These are phyloP conservation scores for Obelidium mucronatum DNA, from an alignment of 192 early-diverging fungal genomes.

Conservation along the genomic window DNA sequence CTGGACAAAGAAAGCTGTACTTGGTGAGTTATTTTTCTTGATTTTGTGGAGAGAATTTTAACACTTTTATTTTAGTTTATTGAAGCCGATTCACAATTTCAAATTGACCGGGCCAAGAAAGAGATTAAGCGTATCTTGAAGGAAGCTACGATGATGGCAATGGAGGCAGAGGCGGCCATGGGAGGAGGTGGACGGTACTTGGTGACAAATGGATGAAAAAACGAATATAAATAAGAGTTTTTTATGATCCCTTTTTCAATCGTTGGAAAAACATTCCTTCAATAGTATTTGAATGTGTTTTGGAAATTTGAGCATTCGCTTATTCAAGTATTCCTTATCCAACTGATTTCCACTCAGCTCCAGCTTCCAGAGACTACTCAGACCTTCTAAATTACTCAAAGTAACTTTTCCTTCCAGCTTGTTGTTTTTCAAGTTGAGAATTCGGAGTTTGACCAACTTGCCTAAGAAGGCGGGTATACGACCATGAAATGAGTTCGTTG, in stretches of 20 bases:
- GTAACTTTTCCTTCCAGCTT: too few species aligned
- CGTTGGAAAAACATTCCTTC: too few species aligned
- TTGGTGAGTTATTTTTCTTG: slow-evolving; percentile 57
- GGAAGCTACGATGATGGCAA: slow-evolving; percentile 77
- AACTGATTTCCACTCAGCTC: too few species aligned
- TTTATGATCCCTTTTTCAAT: background rate
- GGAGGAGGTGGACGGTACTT: slow-evolving; percentile 25
- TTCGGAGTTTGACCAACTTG: too few species aligned
- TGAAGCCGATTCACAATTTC: slow-evolving; percentile 89
- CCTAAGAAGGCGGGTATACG: too few species aligned
- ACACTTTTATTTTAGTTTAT: slow-evolving; percentile 65
- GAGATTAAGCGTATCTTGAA: slow-evolving; percentile 93
- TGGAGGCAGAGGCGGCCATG: slow-evolving; percentile 49
- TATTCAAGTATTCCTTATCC: too few species aligned
- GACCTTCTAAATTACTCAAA: too few species aligned
- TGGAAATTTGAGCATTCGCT: background rate
- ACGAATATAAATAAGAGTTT: background rate
- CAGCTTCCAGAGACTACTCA: too few species aligned
- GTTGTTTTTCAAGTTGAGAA: too few species aligned
- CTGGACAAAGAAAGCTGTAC: slow-evolving; percentile 90
- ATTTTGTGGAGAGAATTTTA: background rate
- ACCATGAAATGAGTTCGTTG: too few species aligned
- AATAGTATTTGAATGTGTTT: background rate
- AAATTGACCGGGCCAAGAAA: slow-evolving; percentile 89
- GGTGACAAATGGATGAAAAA: slow-evolving; percentile 31